Conservation (phyloP, 208 protist species). For the Porcisia deanei region DNA sequence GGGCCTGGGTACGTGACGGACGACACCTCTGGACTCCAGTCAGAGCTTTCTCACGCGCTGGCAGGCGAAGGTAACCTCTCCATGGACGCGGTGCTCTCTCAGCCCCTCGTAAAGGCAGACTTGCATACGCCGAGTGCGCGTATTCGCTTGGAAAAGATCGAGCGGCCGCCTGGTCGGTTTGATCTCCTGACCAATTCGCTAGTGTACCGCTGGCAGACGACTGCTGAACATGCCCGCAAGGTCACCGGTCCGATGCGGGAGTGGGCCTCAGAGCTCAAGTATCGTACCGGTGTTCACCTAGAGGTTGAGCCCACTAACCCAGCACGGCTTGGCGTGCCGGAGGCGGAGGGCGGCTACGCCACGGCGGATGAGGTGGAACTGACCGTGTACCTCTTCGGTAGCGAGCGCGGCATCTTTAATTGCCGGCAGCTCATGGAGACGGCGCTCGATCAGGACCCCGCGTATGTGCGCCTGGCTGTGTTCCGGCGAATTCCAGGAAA, state of each 20-base stretch:
- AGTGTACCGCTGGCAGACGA: slow-evolving; percentile 89
- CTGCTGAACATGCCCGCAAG: slow-evolving; percentile 69
- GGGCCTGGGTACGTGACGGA: slow-evolving; percentile 24
- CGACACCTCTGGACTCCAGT: slow-evolving; percentile 51
- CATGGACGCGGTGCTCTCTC: slow-evolving; percentile 26
- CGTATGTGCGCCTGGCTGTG: slow-evolving; percentile 85
- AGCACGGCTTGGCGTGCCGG: slow-evolving; percentile 34
- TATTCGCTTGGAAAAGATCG: slow-evolving; percentile 65
- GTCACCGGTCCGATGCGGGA: slow-evolving; percentile 89
- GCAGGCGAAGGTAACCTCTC: slow-evolving; percentile 49
- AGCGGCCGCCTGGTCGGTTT: slow-evolving; percentile 73
- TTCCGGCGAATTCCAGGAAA: slow-evolving; percentile 69
- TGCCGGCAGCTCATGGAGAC: slow-evolving; percentile 88
- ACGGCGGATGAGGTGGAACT: slow-evolving; percentile 87
- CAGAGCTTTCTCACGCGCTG: slow-evolving; percentile 61
- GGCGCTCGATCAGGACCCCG: slow-evolving; percentile 72
- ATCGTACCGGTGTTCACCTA: slow-evolving; percentile 88
- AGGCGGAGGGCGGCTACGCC: slow-evolving; percentile 56
- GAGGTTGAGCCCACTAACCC: slow-evolving; percentile 84
- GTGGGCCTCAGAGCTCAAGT: slow-evolving; percentile 91
- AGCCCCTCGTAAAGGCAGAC: slow-evolving; percentile 29
- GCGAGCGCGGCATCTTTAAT: slow-evolving; percentile 86
- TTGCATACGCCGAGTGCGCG: slow-evolving; percentile 28
- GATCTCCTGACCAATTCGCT: slow-evolving; percentile 90
- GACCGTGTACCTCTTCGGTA: slow-evolving; percentile 90